phyloP scores from a whole-genome alignment of 306 rosid genomes.

The Biancaea sappan region DNA sequence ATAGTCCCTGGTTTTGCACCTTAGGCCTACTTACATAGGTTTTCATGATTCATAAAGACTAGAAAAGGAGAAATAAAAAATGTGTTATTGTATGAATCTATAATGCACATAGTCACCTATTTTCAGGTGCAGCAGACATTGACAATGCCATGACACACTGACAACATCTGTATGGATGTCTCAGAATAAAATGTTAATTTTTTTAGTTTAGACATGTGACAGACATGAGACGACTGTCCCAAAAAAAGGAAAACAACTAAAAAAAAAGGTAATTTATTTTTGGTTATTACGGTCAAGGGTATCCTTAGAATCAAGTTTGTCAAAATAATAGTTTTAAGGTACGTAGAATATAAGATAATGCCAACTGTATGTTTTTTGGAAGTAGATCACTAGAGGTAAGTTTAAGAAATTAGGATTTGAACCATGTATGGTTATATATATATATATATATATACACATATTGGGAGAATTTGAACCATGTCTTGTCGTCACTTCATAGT shows the following conservation, averaged over 20 bases:
- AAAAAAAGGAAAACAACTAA: background rate
- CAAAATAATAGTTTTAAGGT: background rate
- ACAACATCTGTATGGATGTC: background rate
- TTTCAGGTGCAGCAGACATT: background rate
- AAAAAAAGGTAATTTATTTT: background rate
- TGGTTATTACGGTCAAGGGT: background rate
- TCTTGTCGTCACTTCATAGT: background rate
- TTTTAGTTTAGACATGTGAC: background rate
- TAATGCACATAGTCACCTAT: background rate
- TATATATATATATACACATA: too few relatives aligned
- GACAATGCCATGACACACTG: background rate
- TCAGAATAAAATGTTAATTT: too few relatives aligned
- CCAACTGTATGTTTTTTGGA: background rate
- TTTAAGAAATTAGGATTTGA: too few relatives aligned
- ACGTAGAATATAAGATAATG: background rate
- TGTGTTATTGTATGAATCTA: background rate
- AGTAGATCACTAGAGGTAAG: too few relatives aligned
- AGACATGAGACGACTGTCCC: background rate
- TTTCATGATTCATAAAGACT: background rate
- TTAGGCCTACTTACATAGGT: background rate
- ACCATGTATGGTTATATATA: too few relatives aligned
- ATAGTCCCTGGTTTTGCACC: constrained; percentile 19
- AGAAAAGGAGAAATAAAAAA: background rate
- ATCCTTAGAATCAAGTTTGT: background rate
- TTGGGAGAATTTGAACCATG: too few relatives aligned